Percentiles rank a stretch among this genome's conserved stretches.
Conservation (phyloP, 768 basidiomycete genomes). For the Tricholoma sp. region DNA sequence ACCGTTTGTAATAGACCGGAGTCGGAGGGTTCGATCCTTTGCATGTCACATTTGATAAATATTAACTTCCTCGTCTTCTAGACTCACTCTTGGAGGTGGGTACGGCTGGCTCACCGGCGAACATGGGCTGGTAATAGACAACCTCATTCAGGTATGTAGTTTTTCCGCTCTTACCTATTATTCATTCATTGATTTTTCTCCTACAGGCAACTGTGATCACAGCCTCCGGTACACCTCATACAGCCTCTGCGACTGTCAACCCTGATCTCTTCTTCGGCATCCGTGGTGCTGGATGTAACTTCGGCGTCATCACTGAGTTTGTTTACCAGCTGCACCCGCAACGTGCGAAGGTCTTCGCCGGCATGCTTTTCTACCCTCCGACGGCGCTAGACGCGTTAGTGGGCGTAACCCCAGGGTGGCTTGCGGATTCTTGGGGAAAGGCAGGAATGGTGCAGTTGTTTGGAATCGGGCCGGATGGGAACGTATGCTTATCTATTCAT, state of each 20-base stretch:
- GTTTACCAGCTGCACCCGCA: conserved; percentile 44
- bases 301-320: conserved; percentile 52
- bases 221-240: conserved; percentile 10
- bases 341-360: conserved; percentile 40
- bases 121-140: conserved; percentile 44
- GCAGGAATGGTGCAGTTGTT: conserved; percentile 34
- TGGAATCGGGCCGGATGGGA: conserved; percentile 31
- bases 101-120: conserved; percentile 44
- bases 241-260: conserved; percentile 29
- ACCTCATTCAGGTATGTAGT: conserved; percentile 31
- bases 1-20: conserved; percentile 31
- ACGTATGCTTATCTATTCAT: conserved; percentile 22
- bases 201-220: conserved; percentile 15
- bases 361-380: conserved; percentile 31
- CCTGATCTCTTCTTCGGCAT: conserved; percentile 49
- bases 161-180: neutral
- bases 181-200: neutral
- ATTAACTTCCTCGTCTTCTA: conserved; percentile 9
- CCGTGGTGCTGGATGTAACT: conserved; percentile 50
- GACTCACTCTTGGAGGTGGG: conserved; percentile 49
- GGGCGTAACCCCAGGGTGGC: conserved; percentile 30
- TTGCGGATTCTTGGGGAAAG: conserved; percentile 25
- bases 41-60: too few relatives aligned
- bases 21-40: conserved; percentile 37
- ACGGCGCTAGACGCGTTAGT: conserved; percentile 25